phyloP scores from a whole-genome alignment of 805 yeast genomes.

The Tetrapisispora phaffii region DNA sequence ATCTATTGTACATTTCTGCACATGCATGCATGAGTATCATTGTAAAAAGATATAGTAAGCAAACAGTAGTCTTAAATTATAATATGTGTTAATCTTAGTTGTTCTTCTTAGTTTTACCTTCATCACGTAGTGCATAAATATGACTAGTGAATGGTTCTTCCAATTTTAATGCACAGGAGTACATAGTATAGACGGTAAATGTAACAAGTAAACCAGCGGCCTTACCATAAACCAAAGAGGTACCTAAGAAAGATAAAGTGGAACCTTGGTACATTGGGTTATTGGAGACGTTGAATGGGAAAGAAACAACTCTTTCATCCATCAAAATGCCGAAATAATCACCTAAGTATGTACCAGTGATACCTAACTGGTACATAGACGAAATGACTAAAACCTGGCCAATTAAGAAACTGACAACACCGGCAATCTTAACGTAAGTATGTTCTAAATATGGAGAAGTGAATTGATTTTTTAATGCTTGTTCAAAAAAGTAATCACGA shows the following conservation, averaged over 20 bases:
- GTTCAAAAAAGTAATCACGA: constrained; percentile 67
- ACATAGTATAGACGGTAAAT: constrained; percentile 68
- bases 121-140: constrained; percentile 71
- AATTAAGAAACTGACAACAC: constrained; percentile 43
- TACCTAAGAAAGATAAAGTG: constrained; percentile 78
- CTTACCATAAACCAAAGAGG: constrained; percentile 78
- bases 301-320: constrained; percentile 79
- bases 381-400: constrained; percentile 76
- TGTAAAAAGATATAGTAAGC: neutral
- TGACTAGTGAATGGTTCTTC: constrained; percentile 95
- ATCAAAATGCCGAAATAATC: constrained; percentile 95
- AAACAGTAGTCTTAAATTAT: neutral
- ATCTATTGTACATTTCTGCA: neutral
- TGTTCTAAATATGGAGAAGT: constrained; percentile 43
- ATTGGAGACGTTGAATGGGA: constrained; percentile 84
- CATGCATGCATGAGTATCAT: neutral
- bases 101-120: constrained; percentile 18
- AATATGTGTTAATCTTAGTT: constrained; percentile 3
- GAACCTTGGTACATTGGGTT: constrained; percentile 98
- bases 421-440: constrained; percentile 39
- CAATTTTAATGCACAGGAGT: constrained; percentile 69
- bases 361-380: constrained; percentile 88
- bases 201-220: constrained; percentile 80
- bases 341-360: constrained; percentile 93
- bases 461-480: constrained; percentile 65